Conservation (phyloP, 106 monocot species). For the Narthecium ossifragum region DNA sequence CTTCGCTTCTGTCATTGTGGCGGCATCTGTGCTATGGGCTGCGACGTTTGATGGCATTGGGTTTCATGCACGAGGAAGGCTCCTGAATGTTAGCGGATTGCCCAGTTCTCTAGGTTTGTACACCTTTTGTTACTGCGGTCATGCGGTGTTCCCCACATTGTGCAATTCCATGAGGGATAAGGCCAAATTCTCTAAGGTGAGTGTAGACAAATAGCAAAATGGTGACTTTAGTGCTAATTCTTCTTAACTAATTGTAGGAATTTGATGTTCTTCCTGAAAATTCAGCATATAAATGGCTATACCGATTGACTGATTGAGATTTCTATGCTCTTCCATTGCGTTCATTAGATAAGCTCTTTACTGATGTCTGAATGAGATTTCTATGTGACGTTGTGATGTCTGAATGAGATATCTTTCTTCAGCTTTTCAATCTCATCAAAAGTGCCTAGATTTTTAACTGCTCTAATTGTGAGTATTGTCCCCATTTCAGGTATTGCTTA, state of each 20-base stretch:
- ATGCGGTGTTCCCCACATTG: constrained; percentile 31
- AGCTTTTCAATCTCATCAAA: too few species aligned
- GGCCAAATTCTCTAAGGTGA: constrained; percentile 22
- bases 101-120: constrained; percentile 25
- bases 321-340: too few species aligned
- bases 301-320: too few species aligned
- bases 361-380: not conserved
- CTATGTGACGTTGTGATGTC: too few species aligned
- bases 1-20: constrained; percentile 21
- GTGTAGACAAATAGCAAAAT: not conserved
- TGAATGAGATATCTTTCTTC: too few species aligned
- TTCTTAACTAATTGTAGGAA: too few species aligned
- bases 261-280: too few species aligned
- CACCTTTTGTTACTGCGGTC: constrained; percentile 30
- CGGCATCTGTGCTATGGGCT: constrained; percentile 15
- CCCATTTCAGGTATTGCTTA: constrained; percentile 10
- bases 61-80: constrained; percentile 12
- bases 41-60: constrained; percentile 19
- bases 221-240: not conserved
- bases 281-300: too few species aligned
- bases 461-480: too few species aligned
- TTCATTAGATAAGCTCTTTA: not conserved
- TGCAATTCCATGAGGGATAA: constrained; percentile 26
- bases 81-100: constrained; percentile 15
- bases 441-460: too few species aligned